Evolutionary conservation across 495 filamentous ascomycete genomes (phyloP).

Genomic region (Corynascus novoguineensis): DNA sequence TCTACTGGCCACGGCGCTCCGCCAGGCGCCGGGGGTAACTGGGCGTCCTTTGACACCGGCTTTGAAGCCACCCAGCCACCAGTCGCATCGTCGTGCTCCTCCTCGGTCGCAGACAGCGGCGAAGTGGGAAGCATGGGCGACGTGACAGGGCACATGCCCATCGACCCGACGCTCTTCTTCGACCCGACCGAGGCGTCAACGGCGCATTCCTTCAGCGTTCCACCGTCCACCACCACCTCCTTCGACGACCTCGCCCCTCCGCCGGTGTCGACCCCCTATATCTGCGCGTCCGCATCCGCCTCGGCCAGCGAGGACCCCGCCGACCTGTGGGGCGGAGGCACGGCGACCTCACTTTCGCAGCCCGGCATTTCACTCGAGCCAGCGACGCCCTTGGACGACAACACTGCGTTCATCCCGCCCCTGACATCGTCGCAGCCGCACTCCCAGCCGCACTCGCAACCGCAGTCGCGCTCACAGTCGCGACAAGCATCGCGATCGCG

Average conservation of each 20-base stretch:
- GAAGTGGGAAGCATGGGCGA: constrained; percentile 8
- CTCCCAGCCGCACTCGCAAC: background rate
- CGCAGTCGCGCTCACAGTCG: constrained; percentile 1
- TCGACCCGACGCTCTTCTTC: constrained; percentile 26
- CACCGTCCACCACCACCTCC: constrained; percentile 23
- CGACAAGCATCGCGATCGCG: background rate
- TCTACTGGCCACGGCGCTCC: background rate
- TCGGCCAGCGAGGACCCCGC: background rate
- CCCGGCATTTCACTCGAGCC: constrained; percentile 18
- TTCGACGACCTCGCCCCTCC: constrained; percentile 20
- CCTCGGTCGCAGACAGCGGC: background rate
- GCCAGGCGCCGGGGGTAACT: background rate
- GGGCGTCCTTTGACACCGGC: background rate
- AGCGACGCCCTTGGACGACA: constrained; percentile 14
- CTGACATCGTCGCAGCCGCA: background rate
- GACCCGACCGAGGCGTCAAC: constrained; percentile 22
- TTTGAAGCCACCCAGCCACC: background rate
- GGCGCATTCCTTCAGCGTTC: constrained; percentile 21
- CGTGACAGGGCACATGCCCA: constrained; percentile 20
- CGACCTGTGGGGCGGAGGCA: background rate
- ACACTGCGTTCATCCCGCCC: background rate
- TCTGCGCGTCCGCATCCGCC: constrained; percentile 10
- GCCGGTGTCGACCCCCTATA: constrained; percentile 13
- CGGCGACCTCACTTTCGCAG: background rate
- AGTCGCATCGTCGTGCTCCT: background rate